Conservation (phyloP, 345 rosid genomes). For the Eucalyptus marginata region DNA sequence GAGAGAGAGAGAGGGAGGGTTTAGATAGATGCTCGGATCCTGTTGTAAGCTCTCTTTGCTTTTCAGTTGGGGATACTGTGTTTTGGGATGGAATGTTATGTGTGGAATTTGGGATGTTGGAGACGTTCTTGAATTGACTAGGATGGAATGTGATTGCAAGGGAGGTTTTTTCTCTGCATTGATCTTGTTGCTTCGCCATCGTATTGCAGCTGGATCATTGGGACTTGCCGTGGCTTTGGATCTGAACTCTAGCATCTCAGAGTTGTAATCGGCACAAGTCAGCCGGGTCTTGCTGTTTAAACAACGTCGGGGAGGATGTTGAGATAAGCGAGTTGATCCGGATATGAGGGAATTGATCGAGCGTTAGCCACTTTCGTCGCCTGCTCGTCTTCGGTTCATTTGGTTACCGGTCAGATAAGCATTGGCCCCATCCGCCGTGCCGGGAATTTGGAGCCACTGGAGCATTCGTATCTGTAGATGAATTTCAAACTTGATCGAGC, state of each 20-base stretch:
- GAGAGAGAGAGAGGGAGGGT: neutral
- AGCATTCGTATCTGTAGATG: neutral
- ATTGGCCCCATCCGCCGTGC: neutral
- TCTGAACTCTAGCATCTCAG: neutral
- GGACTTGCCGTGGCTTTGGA: neutral
- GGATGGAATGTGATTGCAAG: neutral
- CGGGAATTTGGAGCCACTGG: neutral
- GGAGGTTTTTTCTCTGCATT: neutral
- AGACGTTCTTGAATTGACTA: neutral
- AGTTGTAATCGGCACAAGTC: neutral
- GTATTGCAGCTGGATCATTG: conserved; percentile 1
- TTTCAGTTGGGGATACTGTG: neutral
- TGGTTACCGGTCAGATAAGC: neutral
- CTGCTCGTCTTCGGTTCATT: neutral
- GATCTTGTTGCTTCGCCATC: neutral
- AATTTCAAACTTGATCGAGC: neutral
- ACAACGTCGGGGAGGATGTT: fast-evolving
- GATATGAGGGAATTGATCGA: neutral
- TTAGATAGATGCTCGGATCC: neutral
- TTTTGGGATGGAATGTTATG: neutral
- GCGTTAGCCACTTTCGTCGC: neutral
- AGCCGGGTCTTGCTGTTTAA: neutral
- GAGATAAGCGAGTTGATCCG: neutral
- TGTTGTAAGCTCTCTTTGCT: neutral
- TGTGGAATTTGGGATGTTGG: neutral